These are phyloP conservation scores for Aureobasidium leucospermi DNA, from an alignment of 2,329 filamentous ascomycete genomes.

Conservation along the genomic window DNA sequence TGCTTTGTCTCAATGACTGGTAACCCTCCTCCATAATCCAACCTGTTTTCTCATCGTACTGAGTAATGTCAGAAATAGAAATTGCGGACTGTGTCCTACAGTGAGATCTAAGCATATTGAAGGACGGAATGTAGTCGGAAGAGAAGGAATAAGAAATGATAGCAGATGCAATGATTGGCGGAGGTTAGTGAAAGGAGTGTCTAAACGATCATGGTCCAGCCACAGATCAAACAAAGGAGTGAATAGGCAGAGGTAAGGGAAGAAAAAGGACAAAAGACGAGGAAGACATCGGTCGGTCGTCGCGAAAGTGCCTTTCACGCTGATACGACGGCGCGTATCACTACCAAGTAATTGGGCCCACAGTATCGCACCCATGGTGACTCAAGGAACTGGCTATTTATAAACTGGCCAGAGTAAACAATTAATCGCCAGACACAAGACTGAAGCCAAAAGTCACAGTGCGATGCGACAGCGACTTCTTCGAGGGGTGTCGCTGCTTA, in stretches of 20 bases:
- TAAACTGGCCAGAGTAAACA: neutral
- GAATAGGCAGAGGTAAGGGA: neutral
- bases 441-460: neutral
- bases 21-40: neutral
- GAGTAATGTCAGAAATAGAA: neutral
- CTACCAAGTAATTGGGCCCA: neutral
- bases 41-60: neutral
- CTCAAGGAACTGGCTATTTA: neutral
- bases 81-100: neutral
- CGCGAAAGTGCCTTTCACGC: neutral
- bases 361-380: neutral
- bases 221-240: constrained; percentile 6
- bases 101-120: neutral
- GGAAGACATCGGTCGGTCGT: neutral
- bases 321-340: constrained; percentile 1
- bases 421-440: neutral
- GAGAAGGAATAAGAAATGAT: neutral
- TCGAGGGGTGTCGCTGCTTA: no score
- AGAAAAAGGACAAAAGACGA: neutral
- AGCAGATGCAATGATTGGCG: neutral
- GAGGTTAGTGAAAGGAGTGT: neutral
- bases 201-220: constrained; percentile 2
- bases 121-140: neutral
- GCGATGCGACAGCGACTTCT: neutral
- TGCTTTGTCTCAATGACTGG: neutral